Conservation (phyloP, 305 asterid genomes). For the Fraxinus xanthoxyloides region DNA sequence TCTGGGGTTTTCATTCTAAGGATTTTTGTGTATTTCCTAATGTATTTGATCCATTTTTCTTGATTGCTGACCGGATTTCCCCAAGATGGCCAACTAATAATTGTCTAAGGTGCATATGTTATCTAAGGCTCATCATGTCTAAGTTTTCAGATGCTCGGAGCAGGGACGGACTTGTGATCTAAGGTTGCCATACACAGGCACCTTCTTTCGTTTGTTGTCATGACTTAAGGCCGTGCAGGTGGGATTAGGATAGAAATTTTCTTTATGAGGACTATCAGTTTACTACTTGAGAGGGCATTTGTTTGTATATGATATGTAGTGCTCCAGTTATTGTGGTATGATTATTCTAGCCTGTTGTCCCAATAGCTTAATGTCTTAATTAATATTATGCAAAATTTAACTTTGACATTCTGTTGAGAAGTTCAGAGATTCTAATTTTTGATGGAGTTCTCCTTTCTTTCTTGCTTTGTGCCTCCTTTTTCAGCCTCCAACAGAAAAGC, state of each 20-base stretch:
- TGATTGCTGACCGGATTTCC: conserved; percentile 43
- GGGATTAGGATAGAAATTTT: conserved; percentile 82
- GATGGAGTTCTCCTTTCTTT: conserved; percentile 15
- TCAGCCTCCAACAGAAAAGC: conserved; percentile 92
- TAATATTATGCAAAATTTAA: conserved; percentile 13
- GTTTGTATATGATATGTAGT: conserved; percentile 25
- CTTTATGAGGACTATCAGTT: conserved; percentile 53
- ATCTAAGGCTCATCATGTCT: conserved; percentile 77
- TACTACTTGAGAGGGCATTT: conserved; percentile 46
- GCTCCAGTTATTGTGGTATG: conserved; percentile 29
- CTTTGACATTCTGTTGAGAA: conserved; percentile 20
- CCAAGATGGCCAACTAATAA: conserved; percentile 49
- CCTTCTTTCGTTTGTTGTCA: conserved; percentile 87
- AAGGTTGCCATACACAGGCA: conserved; percentile 84
- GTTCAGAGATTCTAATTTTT: conserved; percentile 21
- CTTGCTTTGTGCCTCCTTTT: conserved; percentile 22
- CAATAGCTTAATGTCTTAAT: conserved; percentile 7
- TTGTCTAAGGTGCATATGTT: conserved; percentile 47
- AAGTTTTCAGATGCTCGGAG: conserved; percentile 98
- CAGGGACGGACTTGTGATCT: conserved; percentile 73
- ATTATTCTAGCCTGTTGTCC: neutral
- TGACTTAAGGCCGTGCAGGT: conserved; percentile 82
- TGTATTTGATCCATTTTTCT: conserved; percentile 26
- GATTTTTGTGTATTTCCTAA: conserved; percentile 23
- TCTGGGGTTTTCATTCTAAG: conserved; percentile 20